Percentiles rank a stretch among this genome's conserved stretches.
These are phyloP conservation scores for Chamaecyparis obtusa DNA, from an alignment of 75 land plant genomes.

Conservation along the genomic window DNA sequence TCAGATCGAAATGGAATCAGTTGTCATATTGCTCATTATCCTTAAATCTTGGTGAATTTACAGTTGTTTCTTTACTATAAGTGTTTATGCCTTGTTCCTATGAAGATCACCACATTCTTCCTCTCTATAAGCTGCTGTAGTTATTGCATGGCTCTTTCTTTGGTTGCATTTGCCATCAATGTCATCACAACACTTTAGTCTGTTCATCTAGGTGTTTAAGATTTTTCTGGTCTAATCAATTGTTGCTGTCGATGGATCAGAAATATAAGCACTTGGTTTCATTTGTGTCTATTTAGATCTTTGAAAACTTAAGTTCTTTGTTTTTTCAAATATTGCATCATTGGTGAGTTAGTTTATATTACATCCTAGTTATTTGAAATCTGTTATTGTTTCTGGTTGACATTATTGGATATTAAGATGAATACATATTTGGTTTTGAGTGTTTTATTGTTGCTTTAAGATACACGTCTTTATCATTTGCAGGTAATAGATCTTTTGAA, in stretches of 20 bases:
- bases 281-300: background rate
- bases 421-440: background rate
- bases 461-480: background rate
- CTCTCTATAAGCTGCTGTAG: background rate
- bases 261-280: background rate
- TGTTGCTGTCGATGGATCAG: background rate
- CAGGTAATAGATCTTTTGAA: conserved; percentile 34
- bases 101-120: background rate
- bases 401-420: background rate
- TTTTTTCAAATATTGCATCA: background rate
- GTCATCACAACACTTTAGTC: background rate
- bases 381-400: background rate
- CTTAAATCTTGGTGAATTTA: too few relatives aligned
- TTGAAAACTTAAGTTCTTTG: background rate
- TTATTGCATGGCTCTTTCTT: background rate
- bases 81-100: background rate
- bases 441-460: background rate
- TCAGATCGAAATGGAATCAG: too few relatives aligned
- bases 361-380: background rate
- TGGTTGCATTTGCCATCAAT: background rate
- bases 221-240: background rate
- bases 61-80: background rate
- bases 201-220: background rate
- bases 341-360: background rate
- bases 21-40: too few relatives aligned